A percentile compares a stretch with the other conserved stretches of the same genome.
Evolutionary conservation across 1,284 basidiomycete species (phyloP).

Genomic region (Tremellales sp.): DNA sequence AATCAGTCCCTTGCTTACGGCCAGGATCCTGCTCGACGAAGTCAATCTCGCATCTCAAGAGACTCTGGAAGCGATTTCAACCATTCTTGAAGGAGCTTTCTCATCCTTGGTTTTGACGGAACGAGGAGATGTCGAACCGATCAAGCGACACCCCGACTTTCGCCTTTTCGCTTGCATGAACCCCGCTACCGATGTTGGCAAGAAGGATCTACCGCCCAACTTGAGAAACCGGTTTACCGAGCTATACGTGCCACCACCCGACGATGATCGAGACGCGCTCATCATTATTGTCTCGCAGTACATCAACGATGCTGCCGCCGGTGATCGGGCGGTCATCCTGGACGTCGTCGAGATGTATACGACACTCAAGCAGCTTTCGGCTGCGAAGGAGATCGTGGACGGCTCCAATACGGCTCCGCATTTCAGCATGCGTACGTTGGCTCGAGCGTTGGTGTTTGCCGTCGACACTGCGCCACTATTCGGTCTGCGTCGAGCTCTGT

Average conservation of each 20-base stretch:
- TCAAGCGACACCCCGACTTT: slow-evolving; percentile 90
- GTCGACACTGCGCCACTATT: slow-evolving; percentile 74
- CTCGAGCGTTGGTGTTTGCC: slow-evolving; percentile 87
- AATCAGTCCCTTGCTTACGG: background rate
- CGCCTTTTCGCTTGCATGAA: slow-evolving; percentile 99
- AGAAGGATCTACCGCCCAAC: slow-evolving; percentile 89
- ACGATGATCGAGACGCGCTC: slow-evolving; percentile 85
- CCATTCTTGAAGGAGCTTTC: slow-evolving; percentile 75
- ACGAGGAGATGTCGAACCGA: slow-evolving; percentile 83
- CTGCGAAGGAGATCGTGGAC: slow-evolving; percentile 81
- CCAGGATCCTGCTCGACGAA: slow-evolving; percentile 92
- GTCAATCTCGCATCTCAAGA: slow-evolving; percentile 93
- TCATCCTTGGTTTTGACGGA: slow-evolving; percentile 92
- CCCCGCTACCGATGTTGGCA: slow-evolving; percentile 97
- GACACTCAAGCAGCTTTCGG: slow-evolving; percentile 74
- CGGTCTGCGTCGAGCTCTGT: slow-evolving; percentile 79
- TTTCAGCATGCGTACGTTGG: slow-evolving; percentile 94
- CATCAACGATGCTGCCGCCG: slow-evolving; percentile 75
- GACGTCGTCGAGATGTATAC: slow-evolving; percentile 90
- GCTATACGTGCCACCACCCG: slow-evolving; percentile 89
- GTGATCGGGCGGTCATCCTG: slow-evolving; percentile 83
- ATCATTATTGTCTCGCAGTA: slow-evolving; percentile 85
- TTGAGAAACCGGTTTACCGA: slow-evolving; percentile 93
- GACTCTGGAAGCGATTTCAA: slow-evolving; percentile 88
- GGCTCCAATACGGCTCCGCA: slow-evolving; percentile 93